A percentile compares a stretch with the other conserved stretches of the same genome.
phyloP scores from a whole-genome alignment of 345 rosid species.

The Camelina hispida region DNA sequence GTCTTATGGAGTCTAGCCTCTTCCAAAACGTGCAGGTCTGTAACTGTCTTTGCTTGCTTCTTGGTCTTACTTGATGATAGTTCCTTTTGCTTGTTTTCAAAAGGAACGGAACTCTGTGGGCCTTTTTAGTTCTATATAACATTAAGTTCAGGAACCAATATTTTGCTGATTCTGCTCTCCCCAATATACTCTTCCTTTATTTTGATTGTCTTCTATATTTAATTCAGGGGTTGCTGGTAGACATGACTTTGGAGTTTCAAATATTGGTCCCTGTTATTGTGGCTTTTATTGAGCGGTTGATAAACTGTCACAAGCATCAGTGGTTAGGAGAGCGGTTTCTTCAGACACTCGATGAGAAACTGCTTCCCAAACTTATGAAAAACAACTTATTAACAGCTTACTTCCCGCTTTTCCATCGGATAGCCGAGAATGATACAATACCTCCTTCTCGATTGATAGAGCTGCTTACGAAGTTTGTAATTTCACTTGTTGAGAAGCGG shows the following conservation, averaged over 20 bases:
- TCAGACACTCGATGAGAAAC: constrained; percentile 67
- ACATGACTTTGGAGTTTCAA: constrained; percentile 62
- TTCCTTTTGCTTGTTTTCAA: constrained; percentile 20
- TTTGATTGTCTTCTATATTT: constrained; percentile 39
- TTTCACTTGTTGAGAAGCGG: constrained; percentile 70
- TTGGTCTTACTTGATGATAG: constrained; percentile 32
- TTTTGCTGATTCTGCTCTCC: constrained; percentile 27
- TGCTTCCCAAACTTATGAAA: constrained; percentile 69
- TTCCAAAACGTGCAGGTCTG: constrained; percentile 75
- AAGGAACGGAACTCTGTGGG: constrained; percentile 27
- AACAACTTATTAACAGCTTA: constrained; percentile 64
- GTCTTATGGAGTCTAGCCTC: constrained; percentile 61
- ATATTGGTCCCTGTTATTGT: constrained; percentile 80
- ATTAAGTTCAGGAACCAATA: constrained; percentile 8
- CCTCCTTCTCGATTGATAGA: constrained; percentile 75
- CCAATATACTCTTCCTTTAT: constrained; percentile 7
- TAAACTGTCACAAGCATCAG: constrained; percentile 72
- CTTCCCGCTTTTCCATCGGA: constrained; percentile 76
- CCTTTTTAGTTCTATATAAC: constrained; percentile 11
- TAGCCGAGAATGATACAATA: constrained; percentile 73
- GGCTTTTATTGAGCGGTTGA: constrained; percentile 67
- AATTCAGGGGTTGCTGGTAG: constrained; percentile 78
- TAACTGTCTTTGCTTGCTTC: constrained; percentile 22
- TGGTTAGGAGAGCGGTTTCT: constrained; percentile 86
- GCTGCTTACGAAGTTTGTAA: constrained; percentile 65